Evolutionary conservation across 441 rosid genomes (phyloP), one percentile per base, ranked within the genome.

Genomic region (Mallotus japonicus): DNA sequence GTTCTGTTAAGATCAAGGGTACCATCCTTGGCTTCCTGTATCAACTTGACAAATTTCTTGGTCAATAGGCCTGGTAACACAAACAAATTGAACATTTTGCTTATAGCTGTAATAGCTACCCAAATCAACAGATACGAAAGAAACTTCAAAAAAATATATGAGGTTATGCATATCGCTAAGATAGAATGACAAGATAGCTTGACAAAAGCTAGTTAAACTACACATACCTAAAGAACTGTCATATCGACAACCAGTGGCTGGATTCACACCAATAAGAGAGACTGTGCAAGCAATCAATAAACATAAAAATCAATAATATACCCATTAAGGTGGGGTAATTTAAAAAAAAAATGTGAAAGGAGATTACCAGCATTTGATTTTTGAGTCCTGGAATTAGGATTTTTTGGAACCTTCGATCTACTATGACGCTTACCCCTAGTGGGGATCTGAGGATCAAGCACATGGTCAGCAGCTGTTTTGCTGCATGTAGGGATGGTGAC

Each of bases 1-100:
- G 93, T 85, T 60, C 62, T 73, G 78, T 92, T 91, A 61, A 92
- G 82, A 82, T 92, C 95, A 79, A 92, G 93, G 61, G 89, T 86
- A 47, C 98, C 93, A 82, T 91, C 93, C 73, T 91, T 80, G 69
- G 91, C 88, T 67, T 87, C 91, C 51, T 87, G 87, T 73, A 87
- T 80, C 84, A 93, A 81, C 69, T 78, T 82, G 69, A 93, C 84
- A 70, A 91, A 91, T 69, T 89, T 89, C 84, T 83, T 88, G 28
- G 95, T 91, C 76, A 93, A 85, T 76, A 91, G 79, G 62, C 98
- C 95, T 91, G 84, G 58, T 50, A 78, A 77, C 20, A 53, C n/a
- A 28, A 77, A 58, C 62, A 69, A 60, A 69, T 12, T 75, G 42
- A 34, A 70, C 37, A 16, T 62, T 46, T 75, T 51, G 44, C 67